These are phyloP conservation scores for Colletotrichum endophyticum DNA, from an alignment of 2,329 filamentous ascomycete genomes.

Conservation along the genomic window DNA sequence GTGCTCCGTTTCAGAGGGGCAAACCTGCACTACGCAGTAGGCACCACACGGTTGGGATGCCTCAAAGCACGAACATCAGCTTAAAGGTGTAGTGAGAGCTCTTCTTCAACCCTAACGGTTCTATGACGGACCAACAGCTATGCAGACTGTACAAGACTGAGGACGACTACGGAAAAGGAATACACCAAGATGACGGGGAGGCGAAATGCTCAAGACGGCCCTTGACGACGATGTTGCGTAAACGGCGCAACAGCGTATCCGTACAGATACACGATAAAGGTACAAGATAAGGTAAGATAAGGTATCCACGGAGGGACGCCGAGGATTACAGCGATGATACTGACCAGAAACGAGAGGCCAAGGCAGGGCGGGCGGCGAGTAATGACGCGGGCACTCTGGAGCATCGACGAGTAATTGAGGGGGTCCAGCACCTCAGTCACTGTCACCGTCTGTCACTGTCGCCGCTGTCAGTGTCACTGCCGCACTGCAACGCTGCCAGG, in stretches of 20 bases:
- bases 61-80: not conserved
- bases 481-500: not conserved
- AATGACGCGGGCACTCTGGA: constrained; percentile 7
- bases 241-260: not conserved
- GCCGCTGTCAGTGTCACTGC: not conserved
- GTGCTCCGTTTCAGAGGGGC: not conserved
- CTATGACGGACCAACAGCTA: not conserved
- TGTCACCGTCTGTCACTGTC: not conserved
- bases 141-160: not conserved
- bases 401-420: not conserved
- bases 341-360: not conserved
- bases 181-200: not conserved
- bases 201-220: not conserved
- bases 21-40: not conserved
- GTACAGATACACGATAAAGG: not conserved
- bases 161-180: not conserved
- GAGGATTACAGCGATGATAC: constrained; percentile 8
- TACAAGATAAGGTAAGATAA: not conserved
- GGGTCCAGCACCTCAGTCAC: not conserved
- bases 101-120: not conserved
- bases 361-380: not conserved
- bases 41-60: not conserved
- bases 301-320: not conserved
- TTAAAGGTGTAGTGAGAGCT: not conserved
- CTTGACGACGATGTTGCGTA: not conserved